phyloP scores from a whole-genome alignment of 768 basidiomycete species.

The Amanita brunnescens region DNA sequence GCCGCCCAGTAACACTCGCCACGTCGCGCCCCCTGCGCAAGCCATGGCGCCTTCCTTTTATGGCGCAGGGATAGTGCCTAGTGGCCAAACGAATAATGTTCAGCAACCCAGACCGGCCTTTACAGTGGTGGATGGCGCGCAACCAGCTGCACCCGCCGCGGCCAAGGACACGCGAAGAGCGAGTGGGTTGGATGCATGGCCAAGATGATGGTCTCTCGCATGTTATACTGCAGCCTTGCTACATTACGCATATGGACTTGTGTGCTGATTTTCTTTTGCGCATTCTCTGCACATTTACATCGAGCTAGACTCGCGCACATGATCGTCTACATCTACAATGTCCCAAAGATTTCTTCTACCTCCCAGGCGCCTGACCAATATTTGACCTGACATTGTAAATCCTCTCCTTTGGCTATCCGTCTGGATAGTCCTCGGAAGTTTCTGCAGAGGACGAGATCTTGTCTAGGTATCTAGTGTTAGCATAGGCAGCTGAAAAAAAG shows the following conservation, averaged over 20 bases:
- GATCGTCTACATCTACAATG: conserved; percentile 18
- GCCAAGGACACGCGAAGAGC: conserved; percentile 52
- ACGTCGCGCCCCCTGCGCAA: conserved; percentile 43
- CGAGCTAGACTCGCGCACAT: conserved; percentile 15
- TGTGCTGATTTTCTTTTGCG: neutral
- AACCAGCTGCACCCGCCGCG: conserved; percentile 24
- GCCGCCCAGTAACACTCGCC: conserved; percentile 29
- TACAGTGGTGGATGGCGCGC: conserved; percentile 28
- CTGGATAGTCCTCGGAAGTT: conserved; percentile 68
- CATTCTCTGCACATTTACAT: conserved; percentile 9
- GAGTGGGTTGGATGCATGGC: conserved; percentile 68
- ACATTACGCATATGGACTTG: conserved; percentile 9
- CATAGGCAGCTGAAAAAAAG: neutral
- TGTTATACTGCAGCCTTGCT: conserved; percentile 5
- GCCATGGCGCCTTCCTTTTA: conserved; percentile 61
- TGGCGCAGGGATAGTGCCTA: conserved; percentile 46
- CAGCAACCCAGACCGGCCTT: conserved; percentile 36
- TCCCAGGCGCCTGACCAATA: conserved; percentile 98
- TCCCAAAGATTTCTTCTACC: conserved; percentile 73
- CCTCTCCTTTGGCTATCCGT: conserved; percentile 72
- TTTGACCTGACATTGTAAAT: conserved; percentile 63
- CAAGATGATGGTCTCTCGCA: conserved; percentile 39
- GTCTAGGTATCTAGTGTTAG: conserved; percentile 30
- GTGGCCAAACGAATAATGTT: conserved; percentile 31
- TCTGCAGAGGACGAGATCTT: conserved; percentile 80